Conservation (phyloP, 2,329 filamentous ascomycete genomes). For the Aspergillus pseudoglaucus region DNA sequence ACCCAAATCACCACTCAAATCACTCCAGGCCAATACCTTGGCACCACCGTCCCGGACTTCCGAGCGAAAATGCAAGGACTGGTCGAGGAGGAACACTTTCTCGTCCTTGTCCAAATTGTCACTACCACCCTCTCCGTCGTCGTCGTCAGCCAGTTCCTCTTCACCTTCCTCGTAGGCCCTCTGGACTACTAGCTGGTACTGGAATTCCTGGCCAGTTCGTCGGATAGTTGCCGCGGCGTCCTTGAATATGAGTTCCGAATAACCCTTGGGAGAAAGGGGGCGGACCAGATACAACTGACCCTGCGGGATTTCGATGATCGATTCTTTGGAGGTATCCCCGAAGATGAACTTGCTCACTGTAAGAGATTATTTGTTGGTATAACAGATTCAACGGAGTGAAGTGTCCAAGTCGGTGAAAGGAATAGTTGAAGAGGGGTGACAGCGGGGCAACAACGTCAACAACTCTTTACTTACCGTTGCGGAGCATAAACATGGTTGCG, state of each 20-base stretch:
- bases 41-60: constrained; percentile 74
- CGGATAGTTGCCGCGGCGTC: constrained; percentile 90
- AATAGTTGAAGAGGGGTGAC: constrained; percentile 14
- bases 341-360: constrained; percentile 89
- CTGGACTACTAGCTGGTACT: constrained; percentile 95
- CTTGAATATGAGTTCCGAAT: constrained; percentile 98
- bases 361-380: constrained; percentile 1
- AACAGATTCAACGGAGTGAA: constrained; percentile 4
- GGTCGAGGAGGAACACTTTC: constrained; percentile 93
- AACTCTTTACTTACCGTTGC: constrained; percentile 43
- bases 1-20: constrained; percentile 84
- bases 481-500: constrained; percentile 51
- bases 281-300: constrained; percentile 96
- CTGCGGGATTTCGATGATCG: constrained; percentile 87
- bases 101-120: constrained; percentile 92
- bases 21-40: constrained; percentile 87
- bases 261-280: constrained; percentile 90
- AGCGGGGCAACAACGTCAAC: constrained; percentile 16
- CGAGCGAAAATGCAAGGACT: constrained; percentile 78
- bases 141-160: constrained; percentile 85
- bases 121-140: constrained; percentile 70
- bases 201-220: constrained; percentile 86
- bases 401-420: constrained; percentile 14
- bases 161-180: constrained; percentile 97
- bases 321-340: constrained; percentile 79